Conservation (phyloP, 164 flowering plant species). For the Paratinospora sagittata region DNA sequence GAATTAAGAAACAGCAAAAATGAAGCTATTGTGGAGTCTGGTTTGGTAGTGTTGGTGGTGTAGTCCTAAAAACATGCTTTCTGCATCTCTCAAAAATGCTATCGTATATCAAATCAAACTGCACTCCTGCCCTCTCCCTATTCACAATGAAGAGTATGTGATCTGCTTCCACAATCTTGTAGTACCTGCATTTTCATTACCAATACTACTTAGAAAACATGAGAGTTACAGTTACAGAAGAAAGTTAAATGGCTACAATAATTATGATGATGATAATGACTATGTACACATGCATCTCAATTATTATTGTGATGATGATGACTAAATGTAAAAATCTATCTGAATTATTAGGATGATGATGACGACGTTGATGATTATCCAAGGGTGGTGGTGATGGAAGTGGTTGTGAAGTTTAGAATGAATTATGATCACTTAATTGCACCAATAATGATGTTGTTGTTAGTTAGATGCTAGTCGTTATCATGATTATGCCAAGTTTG, state of each 20-base stretch:
- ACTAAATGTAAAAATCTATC: background rate
- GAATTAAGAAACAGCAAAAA: background rate
- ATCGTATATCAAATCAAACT: slow-evolving; percentile 84
- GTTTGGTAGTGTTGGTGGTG: slow-evolving; percentile 50
- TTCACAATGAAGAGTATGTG: slow-evolving; percentile 86
- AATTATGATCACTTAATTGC: background rate
- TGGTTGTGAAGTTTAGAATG: background rate
- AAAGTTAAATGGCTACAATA: background rate
- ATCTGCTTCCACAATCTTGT: slow-evolving; percentile 92
- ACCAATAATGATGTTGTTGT: background rate
- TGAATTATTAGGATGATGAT: background rate
- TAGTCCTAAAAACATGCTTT: slow-evolving; percentile 70
- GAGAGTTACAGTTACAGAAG: no score
- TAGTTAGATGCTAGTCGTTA: background rate
- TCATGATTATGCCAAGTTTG: background rate
- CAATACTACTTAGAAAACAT: background rate
- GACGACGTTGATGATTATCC: background rate
- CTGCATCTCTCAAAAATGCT: slow-evolving; percentile 94
- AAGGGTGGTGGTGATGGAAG: background rate
- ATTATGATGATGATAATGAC: no score
- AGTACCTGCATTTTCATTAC: slow-evolving; percentile 59
- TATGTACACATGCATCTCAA: no score
- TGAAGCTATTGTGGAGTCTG: slow-evolving; percentile 27
- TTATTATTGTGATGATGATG: background rate
- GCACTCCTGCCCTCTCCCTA: slow-evolving; percentile 89